Evolutionary conservation across 2,329 filamentous ascomycete genomes (phyloP).

Genomic region (Trichoderma atrobrunneum): DNA sequence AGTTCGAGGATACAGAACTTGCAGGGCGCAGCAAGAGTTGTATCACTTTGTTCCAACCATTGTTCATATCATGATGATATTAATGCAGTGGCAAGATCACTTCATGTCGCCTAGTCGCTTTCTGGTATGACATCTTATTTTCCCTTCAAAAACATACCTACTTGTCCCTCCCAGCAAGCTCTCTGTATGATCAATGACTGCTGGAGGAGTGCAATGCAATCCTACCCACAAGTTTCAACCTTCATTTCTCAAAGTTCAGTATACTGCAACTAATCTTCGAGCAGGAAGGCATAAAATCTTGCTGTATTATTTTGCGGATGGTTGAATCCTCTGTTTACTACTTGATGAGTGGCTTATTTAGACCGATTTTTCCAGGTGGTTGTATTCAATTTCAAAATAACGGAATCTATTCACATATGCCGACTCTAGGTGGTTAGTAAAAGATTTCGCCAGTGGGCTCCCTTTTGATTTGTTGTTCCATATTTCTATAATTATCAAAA

Average conservation of each 20-base stretch:
- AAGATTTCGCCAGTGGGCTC: neutral
- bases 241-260: neutral
- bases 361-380: neutral
- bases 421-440: neutral
- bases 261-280: neutral
- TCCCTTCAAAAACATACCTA: neutral
- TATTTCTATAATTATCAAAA: neutral
- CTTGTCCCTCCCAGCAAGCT: neutral
- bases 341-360: neutral
- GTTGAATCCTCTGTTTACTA: neutral
- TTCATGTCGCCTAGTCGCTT: neutral
- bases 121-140: neutral
- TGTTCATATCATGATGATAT: neutral
- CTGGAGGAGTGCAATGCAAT: no score
- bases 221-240: rapidly evolving
- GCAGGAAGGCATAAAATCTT: neutral
- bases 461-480: neutral
- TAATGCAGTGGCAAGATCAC: neutral
- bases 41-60: neutral
- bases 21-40: neutral
- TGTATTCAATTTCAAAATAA: neutral
- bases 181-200: neutral
- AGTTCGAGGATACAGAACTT: neutral
- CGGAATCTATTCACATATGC: neutral
- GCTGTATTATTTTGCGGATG: neutral